Conservation (phyloP, 176 grass and related monocot genomes). For the Bonia amplexicaulis region DNA sequence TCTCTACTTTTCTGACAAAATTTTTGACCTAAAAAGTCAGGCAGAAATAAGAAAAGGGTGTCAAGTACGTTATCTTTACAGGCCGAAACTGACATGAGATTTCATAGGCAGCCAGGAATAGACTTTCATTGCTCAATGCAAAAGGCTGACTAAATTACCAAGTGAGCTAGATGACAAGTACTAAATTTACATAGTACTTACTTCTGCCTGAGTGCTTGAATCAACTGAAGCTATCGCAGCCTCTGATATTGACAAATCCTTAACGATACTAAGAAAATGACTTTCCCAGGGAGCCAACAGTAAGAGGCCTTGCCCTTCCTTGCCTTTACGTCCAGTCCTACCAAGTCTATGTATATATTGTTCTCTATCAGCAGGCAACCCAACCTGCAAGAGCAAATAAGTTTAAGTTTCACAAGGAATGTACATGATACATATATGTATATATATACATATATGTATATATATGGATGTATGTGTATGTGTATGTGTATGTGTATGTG, state of each 20-base stretch:
- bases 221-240: slow-evolving; percentile 53
- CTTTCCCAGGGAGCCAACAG: slow-evolving; percentile 83
- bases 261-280: slow-evolving; percentile 52
- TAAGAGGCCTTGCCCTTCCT: slow-evolving; percentile 71
- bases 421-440: too few species aligned
- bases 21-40: slow-evolving; percentile 49
- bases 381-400: slow-evolving; percentile 46
- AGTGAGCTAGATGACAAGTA: not conserved
- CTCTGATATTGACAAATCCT: slow-evolving; percentile 71
- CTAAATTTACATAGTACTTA: slow-evolving; percentile 36
- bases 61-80: not conserved
- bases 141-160: not conserved
- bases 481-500: too few species aligned
- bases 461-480: too few species aligned
- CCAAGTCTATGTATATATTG: slow-evolving; percentile 86
- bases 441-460: too few species aligned
- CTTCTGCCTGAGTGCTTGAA: slow-evolving; percentile 40
- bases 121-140: not conserved
- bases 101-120: not conserved
- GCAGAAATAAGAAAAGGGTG: not conserved
- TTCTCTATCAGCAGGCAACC: slow-evolving; percentile 70
- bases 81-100: slow-evolving; percentile 17
- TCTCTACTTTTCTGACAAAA: slow-evolving; percentile 49
- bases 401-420: slow-evolving; percentile 2
- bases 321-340: slow-evolving; percentile 69